phyloP scores from a whole-genome alignment of 2,329 filamentous ascomycete genomes.

The Didymellaceae sp. region DNA sequence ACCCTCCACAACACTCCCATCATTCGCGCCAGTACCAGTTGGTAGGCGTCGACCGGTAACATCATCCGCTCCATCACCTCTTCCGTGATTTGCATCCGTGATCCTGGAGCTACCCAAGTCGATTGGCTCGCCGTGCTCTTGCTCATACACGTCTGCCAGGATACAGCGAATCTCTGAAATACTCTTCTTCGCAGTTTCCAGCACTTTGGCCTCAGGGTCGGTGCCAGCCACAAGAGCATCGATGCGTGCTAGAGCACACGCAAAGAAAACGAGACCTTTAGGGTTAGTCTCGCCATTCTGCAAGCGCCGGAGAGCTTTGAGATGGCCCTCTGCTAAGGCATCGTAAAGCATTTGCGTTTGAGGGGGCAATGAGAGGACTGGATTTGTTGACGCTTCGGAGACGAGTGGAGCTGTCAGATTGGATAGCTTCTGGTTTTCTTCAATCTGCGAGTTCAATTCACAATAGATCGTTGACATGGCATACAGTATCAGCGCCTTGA shows the following conservation, averaged over 20 bases:
- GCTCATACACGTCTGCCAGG: constrained; percentile 26
- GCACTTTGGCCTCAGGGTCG: constrained; percentile 26
- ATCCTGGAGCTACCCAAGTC: constrained; percentile 15
- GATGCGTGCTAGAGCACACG: constrained; percentile 31
- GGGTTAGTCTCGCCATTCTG: constrained; percentile 36
- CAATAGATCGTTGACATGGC: constrained; percentile 31
- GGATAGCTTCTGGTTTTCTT: constrained; percentile 21
- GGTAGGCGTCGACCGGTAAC: neutral
- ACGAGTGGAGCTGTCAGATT: constrained; percentile 18
- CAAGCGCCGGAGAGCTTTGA: constrained; percentile 21
- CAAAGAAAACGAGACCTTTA: constrained; percentile 31
- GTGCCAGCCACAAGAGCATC: constrained; percentile 26
- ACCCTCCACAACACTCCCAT: neutral
- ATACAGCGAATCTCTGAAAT: constrained; percentile 21
- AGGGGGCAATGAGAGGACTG: constrained; percentile 8
- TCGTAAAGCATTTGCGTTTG: constrained; percentile 23
- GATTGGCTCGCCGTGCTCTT: constrained; percentile 32
- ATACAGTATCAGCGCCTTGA: constrained; percentile 34
- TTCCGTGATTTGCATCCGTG: constrained; percentile 13
- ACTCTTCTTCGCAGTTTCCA: constrained; percentile 26
- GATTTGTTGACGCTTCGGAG: neutral
- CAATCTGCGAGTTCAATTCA: constrained; percentile 32
- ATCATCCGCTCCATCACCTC: constrained; percentile 17
- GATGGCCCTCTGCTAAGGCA: constrained; percentile 15
- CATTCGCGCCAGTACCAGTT: neutral